Evolutionary conservation across 2,329 filamentous ascomycete species (phyloP), one percentile per base, ranked within the genome.

Genomic region (Phaeoacremonium minimum): DNA sequence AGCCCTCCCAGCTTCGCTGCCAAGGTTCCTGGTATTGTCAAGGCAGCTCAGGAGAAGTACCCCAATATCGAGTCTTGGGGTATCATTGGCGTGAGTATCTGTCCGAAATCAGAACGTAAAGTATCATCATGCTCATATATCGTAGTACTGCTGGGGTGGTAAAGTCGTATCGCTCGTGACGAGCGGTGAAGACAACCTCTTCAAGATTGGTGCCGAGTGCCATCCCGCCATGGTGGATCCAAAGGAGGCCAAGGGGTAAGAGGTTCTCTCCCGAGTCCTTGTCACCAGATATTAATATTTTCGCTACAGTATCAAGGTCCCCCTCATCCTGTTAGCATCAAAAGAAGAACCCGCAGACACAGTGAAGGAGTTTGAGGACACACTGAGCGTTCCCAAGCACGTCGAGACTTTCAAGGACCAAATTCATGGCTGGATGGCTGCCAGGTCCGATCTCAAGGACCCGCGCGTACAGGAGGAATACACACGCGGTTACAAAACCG

Each of bases 391-490:
- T 3, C 60, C 73, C 40, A 77, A 79, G 50, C 70, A 80, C 44
- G 72, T 84, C 36, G 80, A 86, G 65, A 78, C 57, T n/a, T 86
- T 84, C 50, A 49, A 51, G 16, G 78, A 78, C 50, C 82, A 84
- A 69, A 71, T 80, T 52, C 83, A 87, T 58, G 83, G 83, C 30
- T 87, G 81, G 80, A 87, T 86, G 83, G 79, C 77, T 2, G 81
- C 83, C 2, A 72, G 81, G 17, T 68, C 73, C 0, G 63, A 85
- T 50, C 61, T 86, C 18, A 64, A 68, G 20, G 64, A 82, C 32
- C 60, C 67, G 33, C 69, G 67, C 29, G 73, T 78, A 51, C 75
- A 73, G 57, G 70, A 73, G 46, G 81, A 82, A 61, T 82, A 80
- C 44, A 65, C 67, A 32, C 71, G 80, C 32, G 78, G 76, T 4